Evolutionary conservation across 768 basidiomycete species (phyloP).

Genomic region (Leccinum pellstonianum): DNA sequence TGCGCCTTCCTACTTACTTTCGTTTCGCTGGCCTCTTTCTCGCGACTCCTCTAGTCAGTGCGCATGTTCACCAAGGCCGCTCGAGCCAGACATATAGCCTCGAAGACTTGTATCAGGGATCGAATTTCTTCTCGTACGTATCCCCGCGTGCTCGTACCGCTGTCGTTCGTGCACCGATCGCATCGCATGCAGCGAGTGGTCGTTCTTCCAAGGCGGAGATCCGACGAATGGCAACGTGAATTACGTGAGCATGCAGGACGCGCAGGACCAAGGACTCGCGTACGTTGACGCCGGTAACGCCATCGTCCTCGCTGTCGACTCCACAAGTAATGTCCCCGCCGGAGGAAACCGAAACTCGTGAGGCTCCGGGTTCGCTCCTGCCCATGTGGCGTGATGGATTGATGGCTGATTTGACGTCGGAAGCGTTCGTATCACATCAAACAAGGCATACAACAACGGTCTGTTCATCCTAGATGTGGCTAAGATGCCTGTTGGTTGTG

Average conservation of each 20-base stretch:
- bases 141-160: not conserved
- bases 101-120: constrained; percentile 39
- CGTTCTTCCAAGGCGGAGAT: constrained; percentile 58
- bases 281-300: constrained; percentile 55
- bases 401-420: not conserved
- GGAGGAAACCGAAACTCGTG: constrained; percentile 56
- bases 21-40: constrained; percentile 27
- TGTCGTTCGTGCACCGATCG: constrained; percentile 1
- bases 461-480: constrained; percentile 72
- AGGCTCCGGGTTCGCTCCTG: constrained; percentile 14
- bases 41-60: constrained; percentile 30
- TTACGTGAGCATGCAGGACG: constrained; percentile 49
- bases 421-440: constrained; percentile 66
- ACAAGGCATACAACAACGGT: constrained; percentile 56
- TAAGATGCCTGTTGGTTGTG: constrained; percentile 69
- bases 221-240: constrained; percentile 72
- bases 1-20: constrained; percentile 19
- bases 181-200: constrained; percentile 48
- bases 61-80: constrained; percentile 4
- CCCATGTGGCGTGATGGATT: not conserved
- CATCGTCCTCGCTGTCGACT: constrained; percentile 60
- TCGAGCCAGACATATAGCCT: constrained; percentile 33
- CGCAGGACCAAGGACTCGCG: constrained; percentile 51
- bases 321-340: constrained; percentile 41
- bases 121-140: constrained; percentile 56